Evolutionary conservation across 83 land plant species (phyloP).

Genomic region (Picea mariana): DNA sequence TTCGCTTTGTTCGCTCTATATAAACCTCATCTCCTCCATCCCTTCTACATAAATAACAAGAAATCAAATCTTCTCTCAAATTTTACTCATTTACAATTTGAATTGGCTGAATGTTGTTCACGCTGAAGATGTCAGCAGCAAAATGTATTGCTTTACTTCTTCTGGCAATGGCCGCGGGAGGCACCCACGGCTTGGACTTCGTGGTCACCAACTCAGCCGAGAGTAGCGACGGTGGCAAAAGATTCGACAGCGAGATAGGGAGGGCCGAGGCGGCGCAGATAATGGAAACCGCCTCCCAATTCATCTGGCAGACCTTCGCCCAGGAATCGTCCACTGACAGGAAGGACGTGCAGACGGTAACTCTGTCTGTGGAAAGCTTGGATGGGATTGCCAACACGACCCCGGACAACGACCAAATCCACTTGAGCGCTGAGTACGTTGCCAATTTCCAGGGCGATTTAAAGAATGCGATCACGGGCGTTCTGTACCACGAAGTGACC

Average conservation of each 20-base stretch:
- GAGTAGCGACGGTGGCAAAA: slow-evolving; percentile 38
- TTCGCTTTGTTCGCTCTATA: no score
- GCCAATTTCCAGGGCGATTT: slow-evolving; percentile 29
- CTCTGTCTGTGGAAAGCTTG: slow-evolving; percentile 26
- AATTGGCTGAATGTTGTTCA: no score
- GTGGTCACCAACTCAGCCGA: slow-evolving; percentile 31
- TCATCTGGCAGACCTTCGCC: slow-evolving; percentile 38
- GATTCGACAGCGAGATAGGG: slow-evolving; percentile 45
- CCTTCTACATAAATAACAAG: no score
- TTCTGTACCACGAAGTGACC: slow-evolving; percentile 61
- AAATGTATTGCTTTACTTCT: no score
- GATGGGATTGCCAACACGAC: slow-evolving; percentile 43
- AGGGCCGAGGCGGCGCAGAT: slow-evolving; percentile 19
- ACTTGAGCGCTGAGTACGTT: slow-evolving; percentile 40
- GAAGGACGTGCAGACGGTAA: slow-evolving; percentile 20
- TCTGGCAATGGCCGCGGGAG: no score
- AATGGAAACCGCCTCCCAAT: slow-evolving; percentile 22
- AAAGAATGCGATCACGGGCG: slow-evolving; percentile 36
- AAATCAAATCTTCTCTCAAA: no score
- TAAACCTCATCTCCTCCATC: no score
- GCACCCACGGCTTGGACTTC: neutral
- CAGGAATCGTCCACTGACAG: neutral
- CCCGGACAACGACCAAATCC: slow-evolving; percentile 35
- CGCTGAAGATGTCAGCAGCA: no score
- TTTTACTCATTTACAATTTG: no score